These are phyloP conservation scores for Wickerhamomyces silvicola DNA, from an alignment of 805 yeast species.

Conservation along the genomic window DNA sequence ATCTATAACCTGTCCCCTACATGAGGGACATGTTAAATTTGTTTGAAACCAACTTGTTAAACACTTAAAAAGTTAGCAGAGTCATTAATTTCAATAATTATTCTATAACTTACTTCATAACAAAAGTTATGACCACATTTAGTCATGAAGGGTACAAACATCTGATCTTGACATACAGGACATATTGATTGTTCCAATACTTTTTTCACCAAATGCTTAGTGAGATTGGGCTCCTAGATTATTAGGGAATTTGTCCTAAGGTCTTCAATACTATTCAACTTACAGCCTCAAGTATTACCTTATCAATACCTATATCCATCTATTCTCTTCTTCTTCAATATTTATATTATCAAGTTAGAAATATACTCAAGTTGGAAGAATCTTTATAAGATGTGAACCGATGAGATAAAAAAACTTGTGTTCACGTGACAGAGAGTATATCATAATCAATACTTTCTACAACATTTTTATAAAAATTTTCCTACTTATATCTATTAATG, in stretches of 20 bases:
- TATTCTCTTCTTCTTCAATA: too few species aligned
- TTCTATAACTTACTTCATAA: slow-evolving; percentile 31
- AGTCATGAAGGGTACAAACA: slow-evolving; percentile 58
- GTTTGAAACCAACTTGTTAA: slow-evolving; percentile 55
- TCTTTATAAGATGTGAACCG: too few species aligned
- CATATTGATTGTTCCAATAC: slow-evolving; percentile 35
- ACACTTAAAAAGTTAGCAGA: slow-evolving; percentile 26
- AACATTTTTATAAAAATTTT: too few species aligned
- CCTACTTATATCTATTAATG: too few species aligned
- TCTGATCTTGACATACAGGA: slow-evolving; percentile 61
- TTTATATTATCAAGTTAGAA: too few species aligned
- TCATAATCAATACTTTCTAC: too few species aligned
- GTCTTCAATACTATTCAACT: background rate
- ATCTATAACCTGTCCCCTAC: slow-evolving; percentile 42
- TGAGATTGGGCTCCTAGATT: slow-evolving; percentile 8
- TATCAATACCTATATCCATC: background rate
- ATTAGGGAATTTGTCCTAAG: slow-evolving; percentile 3
- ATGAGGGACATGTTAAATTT: slow-evolving; percentile 61
- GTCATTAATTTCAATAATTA: background rate
- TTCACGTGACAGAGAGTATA: too few species aligned
- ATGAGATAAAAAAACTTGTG: too few species aligned
- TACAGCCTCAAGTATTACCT: background rate
- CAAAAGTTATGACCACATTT: slow-evolving; percentile 74
- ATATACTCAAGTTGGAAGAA: too few species aligned
- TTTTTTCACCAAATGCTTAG: slow-evolving; percentile 12